phyloP scores from a whole-genome alignment of 2,329 filamentous ascomycete species.

The Cephalotrichum gorgonifer region DNA sequence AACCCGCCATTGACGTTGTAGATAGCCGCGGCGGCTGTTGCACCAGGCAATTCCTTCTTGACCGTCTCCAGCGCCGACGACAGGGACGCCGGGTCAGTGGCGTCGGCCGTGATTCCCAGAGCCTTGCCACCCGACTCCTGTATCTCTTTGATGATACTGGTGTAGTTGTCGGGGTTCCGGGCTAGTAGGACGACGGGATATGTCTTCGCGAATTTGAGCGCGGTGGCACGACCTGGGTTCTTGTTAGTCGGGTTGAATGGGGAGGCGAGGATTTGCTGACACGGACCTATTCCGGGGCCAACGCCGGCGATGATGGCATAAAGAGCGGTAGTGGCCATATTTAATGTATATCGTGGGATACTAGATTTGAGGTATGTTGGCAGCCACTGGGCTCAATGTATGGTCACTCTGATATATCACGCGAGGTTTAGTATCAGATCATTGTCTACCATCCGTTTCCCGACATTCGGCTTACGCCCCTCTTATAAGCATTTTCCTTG shows the following conservation, averaged over 20 bases:
- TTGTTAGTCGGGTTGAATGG: neutral
- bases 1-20: constrained; percentile 56
- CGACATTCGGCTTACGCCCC: too few species aligned
- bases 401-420: too few species aligned
- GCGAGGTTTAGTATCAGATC: too few species aligned
- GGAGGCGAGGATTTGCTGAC: neutral
- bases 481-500: too few species aligned
- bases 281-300: constrained; percentile 52
- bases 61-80: constrained; percentile 52
- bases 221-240: constrained; percentile 31
- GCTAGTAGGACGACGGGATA: constrained; percentile 72
- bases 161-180: constrained; percentile 54
- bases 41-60: constrained; percentile 43
- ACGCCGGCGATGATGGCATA: constrained; percentile 63
- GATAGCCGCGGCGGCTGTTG: constrained; percentile 52
- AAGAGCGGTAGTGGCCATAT: constrained; percentile 26
- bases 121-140: constrained; percentile 56
- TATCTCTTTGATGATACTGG: constrained; percentile 59
- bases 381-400: too few species aligned
- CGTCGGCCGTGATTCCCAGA: constrained; percentile 52
- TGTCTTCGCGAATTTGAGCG: constrained; percentile 47
- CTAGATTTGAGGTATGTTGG: too few species aligned
- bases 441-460: too few species aligned
- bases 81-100: constrained; percentile 32
- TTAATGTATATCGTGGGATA: too few species aligned